Evolutionary conservation across 257 asterid genomes (phyloP).

Genomic region (Fraxinus americana): DNA sequence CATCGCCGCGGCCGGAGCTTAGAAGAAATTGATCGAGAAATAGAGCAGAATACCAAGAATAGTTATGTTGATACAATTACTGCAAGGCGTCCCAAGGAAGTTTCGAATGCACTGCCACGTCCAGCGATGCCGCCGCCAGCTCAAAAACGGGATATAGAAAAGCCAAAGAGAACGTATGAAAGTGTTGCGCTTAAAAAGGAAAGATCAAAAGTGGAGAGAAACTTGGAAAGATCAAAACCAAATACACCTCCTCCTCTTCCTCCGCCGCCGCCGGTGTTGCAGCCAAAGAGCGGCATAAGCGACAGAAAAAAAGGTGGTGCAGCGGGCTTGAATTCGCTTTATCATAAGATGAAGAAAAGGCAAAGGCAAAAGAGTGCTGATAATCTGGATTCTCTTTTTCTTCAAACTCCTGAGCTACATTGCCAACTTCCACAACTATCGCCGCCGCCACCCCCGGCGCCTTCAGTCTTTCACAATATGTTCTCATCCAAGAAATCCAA

Average conservation of each 20-base stretch:
- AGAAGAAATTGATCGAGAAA: slow-evolving; percentile 39
- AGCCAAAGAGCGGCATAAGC: slow-evolving; percentile 43
- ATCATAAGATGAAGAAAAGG: slow-evolving; percentile 70
- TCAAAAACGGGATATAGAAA: slow-evolving; percentile 34
- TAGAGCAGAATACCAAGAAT: slow-evolving; percentile 30
- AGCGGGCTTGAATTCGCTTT: slow-evolving; percentile 58
- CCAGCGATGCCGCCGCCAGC: slow-evolving; percentile 25
- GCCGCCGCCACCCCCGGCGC: slow-evolving; percentile 46
- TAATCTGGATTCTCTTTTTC: slow-evolving; percentile 63
- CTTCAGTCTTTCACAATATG: slow-evolving; percentile 55
- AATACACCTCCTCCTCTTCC: slow-evolving; percentile 44
- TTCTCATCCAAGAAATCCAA: slow-evolving; percentile 66
- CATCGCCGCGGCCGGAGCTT: slow-evolving; percentile 70
- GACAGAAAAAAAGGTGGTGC: slow-evolving; percentile 59
- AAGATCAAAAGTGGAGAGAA: slow-evolving; percentile 37
- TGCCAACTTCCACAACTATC: slow-evolving; percentile 44
- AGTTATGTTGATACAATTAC: slow-evolving; percentile 48
- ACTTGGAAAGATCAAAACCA: slow-evolving; percentile 22
- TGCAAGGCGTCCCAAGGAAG: slow-evolving; percentile 29
- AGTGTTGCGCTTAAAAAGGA: slow-evolving; percentile 40
- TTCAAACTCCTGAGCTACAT: slow-evolving; percentile 46
- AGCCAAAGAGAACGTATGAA: slow-evolving; percentile 28
- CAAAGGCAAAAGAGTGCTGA: slow-evolving; percentile 73
- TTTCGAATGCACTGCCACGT: not conserved
- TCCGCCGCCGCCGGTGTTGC: slow-evolving; percentile 46